Percentiles rank a stretch among this genome's conserved stretches.
phyloP scores from a whole-genome alignment of 2,329 filamentous ascomycete species.

The Uncinocarpus reesii region DNA sequence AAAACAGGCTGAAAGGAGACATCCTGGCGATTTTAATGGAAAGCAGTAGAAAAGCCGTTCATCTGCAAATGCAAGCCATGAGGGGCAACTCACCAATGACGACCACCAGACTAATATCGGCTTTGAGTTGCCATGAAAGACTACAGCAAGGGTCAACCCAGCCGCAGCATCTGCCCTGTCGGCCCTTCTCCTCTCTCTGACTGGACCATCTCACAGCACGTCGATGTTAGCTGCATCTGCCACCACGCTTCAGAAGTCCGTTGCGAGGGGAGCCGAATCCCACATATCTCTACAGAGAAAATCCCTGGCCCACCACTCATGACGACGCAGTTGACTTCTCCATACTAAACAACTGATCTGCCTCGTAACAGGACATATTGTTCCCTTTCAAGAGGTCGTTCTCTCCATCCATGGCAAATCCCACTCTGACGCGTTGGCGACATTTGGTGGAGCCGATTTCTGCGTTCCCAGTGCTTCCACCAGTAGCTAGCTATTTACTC shows the following conservation, averaged over 20 bases:
- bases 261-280: too few relatives aligned
- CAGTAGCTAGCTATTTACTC: too few relatives aligned
- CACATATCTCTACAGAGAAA: too few relatives aligned
- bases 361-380: not conserved
- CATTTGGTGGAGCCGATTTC: too few relatives aligned
- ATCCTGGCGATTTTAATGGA: too few relatives aligned
- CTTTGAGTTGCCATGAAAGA: constrained; percentile 1
- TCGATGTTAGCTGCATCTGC: constrained; percentile 1
- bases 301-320: not conserved
- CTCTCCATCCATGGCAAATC: constrained; percentile 1
- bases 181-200: not conserved
- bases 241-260: constrained; percentile 10
- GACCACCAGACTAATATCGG: not conserved
- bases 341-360: not conserved
- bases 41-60: not conserved
- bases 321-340: not conserved
- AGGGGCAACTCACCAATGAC: not conserved
- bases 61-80: too few relatives aligned
- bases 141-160: constrained; percentile 3
- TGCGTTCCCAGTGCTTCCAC: too few relatives aligned
- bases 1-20: too few relatives aligned
- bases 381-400: not conserved
- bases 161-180: not conserved
- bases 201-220: constrained; percentile 5
- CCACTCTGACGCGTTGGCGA: not conserved